Conservation (phyloP, 2,329 filamentous ascomycete species). For the Alternaria conjuncta region DNA sequence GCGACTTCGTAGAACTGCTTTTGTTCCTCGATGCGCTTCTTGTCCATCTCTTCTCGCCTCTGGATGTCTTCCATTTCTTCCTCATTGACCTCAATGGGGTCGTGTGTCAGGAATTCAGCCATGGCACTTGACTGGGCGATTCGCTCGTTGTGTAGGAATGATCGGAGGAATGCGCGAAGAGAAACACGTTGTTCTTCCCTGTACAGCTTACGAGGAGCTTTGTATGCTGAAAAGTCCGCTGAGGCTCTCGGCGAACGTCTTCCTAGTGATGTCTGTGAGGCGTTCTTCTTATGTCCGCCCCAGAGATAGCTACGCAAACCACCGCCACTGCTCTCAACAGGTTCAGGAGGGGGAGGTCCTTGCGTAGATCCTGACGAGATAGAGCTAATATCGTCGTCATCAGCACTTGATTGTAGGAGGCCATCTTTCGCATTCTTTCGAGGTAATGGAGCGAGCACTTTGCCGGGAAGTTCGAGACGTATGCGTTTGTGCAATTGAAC, state of each 20-base stretch:
- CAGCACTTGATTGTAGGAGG: conserved; percentile 61
- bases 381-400: conserved; percentile 76
- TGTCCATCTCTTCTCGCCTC: conserved; percentile 80
- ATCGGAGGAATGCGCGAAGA: conserved; percentile 86
- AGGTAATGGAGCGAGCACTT: conserved; percentile 83
- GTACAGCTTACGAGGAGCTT: conserved; percentile 67
- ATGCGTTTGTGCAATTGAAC: conserved; percentile 77
- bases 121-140: conserved; percentile 84
- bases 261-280: conserved; percentile 49
- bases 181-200: conserved; percentile 92
- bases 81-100: conserved; percentile 76
- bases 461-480: conserved; percentile 85
- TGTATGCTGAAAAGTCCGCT: conserved; percentile 37
- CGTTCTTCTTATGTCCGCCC: conserved; percentile 50
- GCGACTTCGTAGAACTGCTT: conserved; percentile 95
- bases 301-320: conserved; percentile 55
- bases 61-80: conserved; percentile 85
- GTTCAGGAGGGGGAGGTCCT: conserved; percentile 52
- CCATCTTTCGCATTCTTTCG: conserved; percentile 88
- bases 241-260: conserved; percentile 44
- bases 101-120: conserved; percentile 77
- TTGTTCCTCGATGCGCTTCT: conserved; percentile 89
- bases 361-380: conserved; percentile 80
- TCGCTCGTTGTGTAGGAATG: conserved; percentile 81
- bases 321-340: conserved; percentile 43